A percentile compares a stretch with the other conserved stretches of the same genome.
Conservation (phyloP, 2,329 filamentous ascomycete genomes). For the Monilinia polystroma region DNA sequence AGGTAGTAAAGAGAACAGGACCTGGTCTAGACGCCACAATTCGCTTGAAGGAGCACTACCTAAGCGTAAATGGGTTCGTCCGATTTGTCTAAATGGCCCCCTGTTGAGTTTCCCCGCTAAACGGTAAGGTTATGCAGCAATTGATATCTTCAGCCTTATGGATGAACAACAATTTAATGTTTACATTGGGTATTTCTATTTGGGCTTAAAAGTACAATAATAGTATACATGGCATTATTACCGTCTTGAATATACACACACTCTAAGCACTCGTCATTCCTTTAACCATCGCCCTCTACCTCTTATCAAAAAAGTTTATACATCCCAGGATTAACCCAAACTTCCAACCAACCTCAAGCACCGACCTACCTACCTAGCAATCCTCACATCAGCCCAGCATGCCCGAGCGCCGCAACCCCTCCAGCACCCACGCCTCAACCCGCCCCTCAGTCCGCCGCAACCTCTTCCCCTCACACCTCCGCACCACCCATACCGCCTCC, state of each 20-base stretch:
- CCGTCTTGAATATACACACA: not conserved
- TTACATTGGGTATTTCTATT: not conserved
- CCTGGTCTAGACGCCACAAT: slow-evolving; percentile 1
- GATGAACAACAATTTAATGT: not conserved
- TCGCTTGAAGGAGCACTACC: slow-evolving; percentile 1
- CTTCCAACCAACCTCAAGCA: not conserved
- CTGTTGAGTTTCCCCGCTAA: slow-evolving; percentile 9
- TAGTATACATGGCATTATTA: not conserved
- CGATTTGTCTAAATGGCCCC: slow-evolving; percentile 4
- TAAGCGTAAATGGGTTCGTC: not conserved
- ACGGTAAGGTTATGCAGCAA: not conserved
- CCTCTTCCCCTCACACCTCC: slow-evolving; percentile 24
- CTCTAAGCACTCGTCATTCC: not conserved
- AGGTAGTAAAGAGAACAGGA: not conserved
- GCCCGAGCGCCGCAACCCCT: slow-evolving; percentile 33
- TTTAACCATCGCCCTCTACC: not conserved
- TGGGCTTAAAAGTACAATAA: not conserved
- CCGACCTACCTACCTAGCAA: not conserved
- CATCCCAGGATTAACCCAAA: too few species aligned
- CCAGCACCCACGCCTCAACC: not conserved
- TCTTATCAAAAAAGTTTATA: not conserved
- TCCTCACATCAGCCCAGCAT: slow-evolving; percentile 23
- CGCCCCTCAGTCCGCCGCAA: slow-evolving; percentile 20
- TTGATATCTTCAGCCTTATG: slow-evolving; percentile 17
- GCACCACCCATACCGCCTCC: not conserved